Evolutionary conservation across 2,329 filamentous ascomycete genomes (phyloP), one percentile per base, ranked within the genome.

Genomic region (Dothideomycetidae sp.): DNA sequence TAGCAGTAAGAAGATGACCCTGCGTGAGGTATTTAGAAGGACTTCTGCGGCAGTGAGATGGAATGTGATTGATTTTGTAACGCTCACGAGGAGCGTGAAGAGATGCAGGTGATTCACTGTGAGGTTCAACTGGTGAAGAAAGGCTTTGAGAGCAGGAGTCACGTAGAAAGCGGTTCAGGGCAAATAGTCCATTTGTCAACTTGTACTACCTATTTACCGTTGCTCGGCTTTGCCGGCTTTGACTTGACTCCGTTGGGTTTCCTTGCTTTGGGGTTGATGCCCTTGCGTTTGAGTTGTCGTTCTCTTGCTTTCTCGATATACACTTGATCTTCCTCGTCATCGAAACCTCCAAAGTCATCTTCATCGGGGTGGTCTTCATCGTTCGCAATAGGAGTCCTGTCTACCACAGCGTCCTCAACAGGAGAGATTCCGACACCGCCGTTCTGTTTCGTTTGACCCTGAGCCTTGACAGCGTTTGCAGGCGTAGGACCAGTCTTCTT

Each of bases 401-500:
- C 80, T 12, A 78, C 56, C 39, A 71, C 57, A 29, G 63, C 53
- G 31, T 54, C 50, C n/a, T 56, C 47, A 0, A 13, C 42, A 7
- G 34, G 35, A 15, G 41, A 44, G 28, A 49, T 48, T 5, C 28
- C 33, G 9, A 13, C 18, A 12, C 10, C 18, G 21, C 29, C 33
- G 12, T 39, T 37, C 29, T 29, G 46, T 19, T 56, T 52, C 7
- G 47, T 46, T 41, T 51, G 48, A 13, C 48, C 54, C 34, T 59
- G 58, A 38, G 60, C 56, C 37, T 54, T 52, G 5, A 70, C 63
- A 2, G 70, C 66, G 37, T 71, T 73, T 40, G 68, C 62, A 1
- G 81, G 78, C 29, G 81, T 82, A 3, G 83, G 80, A 0, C 75
- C 88, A 11, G 74, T 74, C 70, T 98, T 98, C 62, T 93, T 86